These are phyloP conservation scores for Cyclotella choctawhatcheeana DNA, from an alignment of 108 stramenopile species.

Conservation along the genomic window DNA sequence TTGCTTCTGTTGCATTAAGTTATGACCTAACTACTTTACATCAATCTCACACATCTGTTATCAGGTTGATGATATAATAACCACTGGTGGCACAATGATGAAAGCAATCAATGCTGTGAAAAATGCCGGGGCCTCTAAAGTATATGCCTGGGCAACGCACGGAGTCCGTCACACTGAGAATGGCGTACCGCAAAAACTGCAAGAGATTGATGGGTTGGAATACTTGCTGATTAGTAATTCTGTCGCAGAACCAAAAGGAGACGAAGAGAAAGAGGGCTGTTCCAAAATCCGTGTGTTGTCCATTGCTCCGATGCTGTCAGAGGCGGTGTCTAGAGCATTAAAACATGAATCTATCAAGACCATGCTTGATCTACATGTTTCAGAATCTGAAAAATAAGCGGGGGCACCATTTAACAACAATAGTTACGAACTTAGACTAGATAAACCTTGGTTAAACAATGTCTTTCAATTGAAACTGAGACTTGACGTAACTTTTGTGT, in stretches of 20 bases:
- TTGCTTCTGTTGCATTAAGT: no score
- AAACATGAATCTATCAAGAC: conserved; percentile 77
- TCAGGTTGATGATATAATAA: conserved; percentile 86
- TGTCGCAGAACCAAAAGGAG: conserved; percentile 31
- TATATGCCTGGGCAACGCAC: conserved; percentile 91
- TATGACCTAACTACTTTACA: neutral
- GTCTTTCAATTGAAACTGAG: no score
- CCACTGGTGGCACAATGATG: conserved; percentile 77
- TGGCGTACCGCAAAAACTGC: conserved; percentile 62
- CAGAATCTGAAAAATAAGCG: conserved; percentile 18
- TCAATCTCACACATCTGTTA: neutral
- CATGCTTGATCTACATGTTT: conserved; percentile 68
- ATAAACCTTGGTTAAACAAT: no score
- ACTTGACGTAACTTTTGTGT: no score
- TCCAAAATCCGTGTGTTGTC: conserved; percentile 81
- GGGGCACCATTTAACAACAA: no score
- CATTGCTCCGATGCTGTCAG: conserved; percentile 87
- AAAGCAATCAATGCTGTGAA: conserved; percentile 61
- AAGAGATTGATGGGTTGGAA: conserved; percentile 65
- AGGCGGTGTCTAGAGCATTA: conserved; percentile 84
- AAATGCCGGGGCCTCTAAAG: conserved; percentile 67
- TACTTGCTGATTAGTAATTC: conserved; percentile 87
- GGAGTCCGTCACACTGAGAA: conserved; percentile 76
- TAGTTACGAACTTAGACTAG: no score
- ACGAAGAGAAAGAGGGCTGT: conserved; percentile 32